phyloP scores from a whole-genome alignment of 2,329 filamentous ascomycete species.

The Phialophora verrucosa region DNA sequence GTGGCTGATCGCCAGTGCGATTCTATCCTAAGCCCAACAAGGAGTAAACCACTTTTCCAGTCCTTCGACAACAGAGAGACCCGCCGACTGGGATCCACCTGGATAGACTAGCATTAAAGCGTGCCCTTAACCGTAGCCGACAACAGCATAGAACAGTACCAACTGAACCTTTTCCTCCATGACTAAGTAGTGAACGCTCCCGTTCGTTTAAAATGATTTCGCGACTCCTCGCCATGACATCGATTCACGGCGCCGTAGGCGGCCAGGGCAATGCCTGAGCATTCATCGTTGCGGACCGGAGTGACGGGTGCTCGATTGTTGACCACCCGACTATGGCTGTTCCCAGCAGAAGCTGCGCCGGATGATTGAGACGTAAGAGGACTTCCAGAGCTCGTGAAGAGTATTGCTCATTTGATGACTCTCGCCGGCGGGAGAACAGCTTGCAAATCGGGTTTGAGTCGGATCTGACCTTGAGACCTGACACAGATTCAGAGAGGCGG shows the following conservation, averaged over 20 bases:
- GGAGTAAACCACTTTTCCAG: not conserved
- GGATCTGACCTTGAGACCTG: not conserved
- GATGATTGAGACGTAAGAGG: not conserved
- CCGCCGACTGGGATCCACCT: not conserved
- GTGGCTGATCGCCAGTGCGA: not conserved
- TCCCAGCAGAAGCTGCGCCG: not conserved
- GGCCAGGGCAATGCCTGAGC: not conserved
- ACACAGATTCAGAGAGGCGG: not conserved
- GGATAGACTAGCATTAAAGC: not conserved
- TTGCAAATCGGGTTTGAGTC: not conserved
- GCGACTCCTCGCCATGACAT: not conserved
- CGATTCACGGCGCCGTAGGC: not conserved
- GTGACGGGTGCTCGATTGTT: not conserved
- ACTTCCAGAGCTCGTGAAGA: not conserved
- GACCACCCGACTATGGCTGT: not conserved
- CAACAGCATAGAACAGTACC: not conserved
- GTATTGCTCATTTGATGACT: not conserved
- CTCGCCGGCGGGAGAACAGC: not conserved
- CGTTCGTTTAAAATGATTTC: not conserved
- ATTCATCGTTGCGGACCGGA: not conserved
- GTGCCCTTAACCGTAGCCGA: not conserved
- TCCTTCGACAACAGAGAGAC: not conserved
- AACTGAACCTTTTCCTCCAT: not conserved
- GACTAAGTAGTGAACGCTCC: not conserved
- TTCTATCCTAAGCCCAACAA: not conserved